phyloP scores from a whole-genome alignment of 176 grass and related monocot genomes.

The Rhipidocladum racemiflorum region DNA sequence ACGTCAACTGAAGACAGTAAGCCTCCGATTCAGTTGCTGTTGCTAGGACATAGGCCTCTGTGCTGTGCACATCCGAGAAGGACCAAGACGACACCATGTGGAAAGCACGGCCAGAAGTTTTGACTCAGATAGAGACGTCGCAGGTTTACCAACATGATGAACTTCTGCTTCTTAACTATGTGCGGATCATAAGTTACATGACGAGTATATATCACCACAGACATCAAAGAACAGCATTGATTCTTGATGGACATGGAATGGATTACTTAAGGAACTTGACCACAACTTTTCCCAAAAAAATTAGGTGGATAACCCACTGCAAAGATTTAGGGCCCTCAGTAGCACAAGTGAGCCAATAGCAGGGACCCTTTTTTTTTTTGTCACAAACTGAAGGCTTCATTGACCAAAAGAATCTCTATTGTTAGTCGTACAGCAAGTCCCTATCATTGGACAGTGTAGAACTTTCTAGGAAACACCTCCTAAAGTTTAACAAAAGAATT shows the following conservation, averaged over 20 bases:
- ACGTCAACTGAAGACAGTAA: neutral
- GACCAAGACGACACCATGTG: constrained; percentile 18
- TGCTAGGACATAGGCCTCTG: neutral
- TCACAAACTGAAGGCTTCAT: neutral
- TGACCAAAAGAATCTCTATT: constrained; percentile 6
- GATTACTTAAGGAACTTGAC: constrained; percentile 11
- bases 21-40: neutral
- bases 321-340: neutral
- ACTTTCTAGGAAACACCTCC: constrained; percentile 10
- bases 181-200: neutral
- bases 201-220: neutral
- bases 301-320: neutral
- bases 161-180: neutral
- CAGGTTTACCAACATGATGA: neutral
- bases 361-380: neutral
- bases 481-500: neutral
- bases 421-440: neutral
- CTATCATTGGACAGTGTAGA: neutral
- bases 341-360: neutral
- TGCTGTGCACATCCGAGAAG: constrained; percentile 2
- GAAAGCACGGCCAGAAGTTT: constrained; percentile 28
- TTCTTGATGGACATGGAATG: neutral
- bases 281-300: constrained; percentile 12
- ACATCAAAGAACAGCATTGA: neutral
- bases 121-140: constrained; percentile 30